A percentile compares a stretch with the other conserved stretches of the same genome.
These are phyloP conservation scores for Tetrahymena malaccensis DNA, from an alignment of 73 alveolate species.

Conservation along the genomic window DNA sequence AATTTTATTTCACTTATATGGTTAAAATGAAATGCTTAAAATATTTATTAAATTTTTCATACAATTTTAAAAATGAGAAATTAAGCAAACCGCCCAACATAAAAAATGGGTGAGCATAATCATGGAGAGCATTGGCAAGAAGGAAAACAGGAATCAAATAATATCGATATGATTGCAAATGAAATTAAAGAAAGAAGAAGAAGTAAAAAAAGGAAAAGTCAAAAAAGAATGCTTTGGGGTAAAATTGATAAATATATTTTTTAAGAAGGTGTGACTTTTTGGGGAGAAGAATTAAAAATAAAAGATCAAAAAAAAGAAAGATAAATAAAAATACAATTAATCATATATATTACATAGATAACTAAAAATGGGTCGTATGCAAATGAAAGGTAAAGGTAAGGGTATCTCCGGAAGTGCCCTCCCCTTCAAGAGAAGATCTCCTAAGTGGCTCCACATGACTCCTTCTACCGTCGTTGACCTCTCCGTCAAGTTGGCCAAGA, in stretches of 20 bases:
- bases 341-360: neutral
- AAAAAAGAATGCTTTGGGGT: neutral
- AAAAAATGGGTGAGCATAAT: neutral
- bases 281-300: neutral
- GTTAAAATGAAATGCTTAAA: neutral
- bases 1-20: neutral
- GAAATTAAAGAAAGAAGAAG: neutral
- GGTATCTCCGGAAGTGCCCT: conserved; percentile 49
- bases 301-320: neutral
- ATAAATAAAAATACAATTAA: neutral
- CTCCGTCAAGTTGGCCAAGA: conserved; percentile 35
- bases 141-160: neutral
- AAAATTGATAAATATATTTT: neutral
- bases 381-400: conserved; percentile 43
- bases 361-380: conserved; percentile 44
- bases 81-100: neutral
- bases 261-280: neutral
- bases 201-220: neutral
- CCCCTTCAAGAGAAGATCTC: conserved; percentile 46
- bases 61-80: neutral
- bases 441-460: conserved; percentile 40
- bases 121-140: neutral
- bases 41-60: no score
- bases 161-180: neutral
- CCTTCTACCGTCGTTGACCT: conserved; percentile 31